Percentiles rank a stretch among this genome's conserved stretches.
Conservation (phyloP, 495 filamentous ascomycete species). For the Talaromyces borbonicus region DNA sequence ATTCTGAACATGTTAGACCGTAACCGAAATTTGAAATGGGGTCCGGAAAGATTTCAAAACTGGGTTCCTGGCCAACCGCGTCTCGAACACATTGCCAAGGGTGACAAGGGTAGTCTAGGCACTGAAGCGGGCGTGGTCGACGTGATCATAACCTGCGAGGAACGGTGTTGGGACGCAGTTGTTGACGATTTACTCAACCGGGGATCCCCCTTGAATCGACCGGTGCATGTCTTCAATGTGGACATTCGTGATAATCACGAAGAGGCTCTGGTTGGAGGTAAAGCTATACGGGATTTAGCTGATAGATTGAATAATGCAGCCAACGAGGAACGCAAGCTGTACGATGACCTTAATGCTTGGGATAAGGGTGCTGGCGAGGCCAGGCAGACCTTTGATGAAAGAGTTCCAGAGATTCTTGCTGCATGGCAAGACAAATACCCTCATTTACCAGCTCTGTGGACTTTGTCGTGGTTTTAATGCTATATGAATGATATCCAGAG, state of each 20-base stretch:
- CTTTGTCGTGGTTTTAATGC: slow-evolving; percentile 81
- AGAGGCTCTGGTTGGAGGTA: slow-evolving; percentile 83
- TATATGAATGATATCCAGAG: background rate
- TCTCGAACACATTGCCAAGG: slow-evolving; percentile 43
- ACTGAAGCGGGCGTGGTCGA: slow-evolving; percentile 88
- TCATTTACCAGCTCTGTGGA: slow-evolving; percentile 84
- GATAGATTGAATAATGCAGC: slow-evolving; percentile 79
- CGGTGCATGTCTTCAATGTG: slow-evolving; percentile 95
- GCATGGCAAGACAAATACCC: slow-evolving; percentile 96
- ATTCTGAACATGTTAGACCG: slow-evolving; percentile 91
- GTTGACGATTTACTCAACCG: slow-evolving; percentile 85
- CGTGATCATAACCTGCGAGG: slow-evolving; percentile 94
- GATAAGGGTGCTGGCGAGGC: slow-evolving; percentile 56
- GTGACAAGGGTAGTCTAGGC: slow-evolving; percentile 63
- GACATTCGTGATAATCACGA: slow-evolving; percentile 99
- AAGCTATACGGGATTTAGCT: slow-evolving; percentile 86
- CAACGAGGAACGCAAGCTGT: slow-evolving; percentile 56
- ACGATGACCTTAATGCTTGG: slow-evolving; percentile 49
- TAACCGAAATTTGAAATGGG: slow-evolving; percentile 86
- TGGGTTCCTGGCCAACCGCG: slow-evolving; percentile 85
- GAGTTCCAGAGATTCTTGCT: slow-evolving; percentile 86
- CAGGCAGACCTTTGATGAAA: slow-evolving; percentile 76
- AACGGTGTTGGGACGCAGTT: slow-evolving; percentile 97
- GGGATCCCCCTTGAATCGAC: slow-evolving; percentile 72
- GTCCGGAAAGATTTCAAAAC: slow-evolving; percentile 96